Evolutionary conservation across 78 protist genomes (phyloP), one percentile per base, ranked within the genome.

Genomic region (Dictyostelium citrinum): DNA sequence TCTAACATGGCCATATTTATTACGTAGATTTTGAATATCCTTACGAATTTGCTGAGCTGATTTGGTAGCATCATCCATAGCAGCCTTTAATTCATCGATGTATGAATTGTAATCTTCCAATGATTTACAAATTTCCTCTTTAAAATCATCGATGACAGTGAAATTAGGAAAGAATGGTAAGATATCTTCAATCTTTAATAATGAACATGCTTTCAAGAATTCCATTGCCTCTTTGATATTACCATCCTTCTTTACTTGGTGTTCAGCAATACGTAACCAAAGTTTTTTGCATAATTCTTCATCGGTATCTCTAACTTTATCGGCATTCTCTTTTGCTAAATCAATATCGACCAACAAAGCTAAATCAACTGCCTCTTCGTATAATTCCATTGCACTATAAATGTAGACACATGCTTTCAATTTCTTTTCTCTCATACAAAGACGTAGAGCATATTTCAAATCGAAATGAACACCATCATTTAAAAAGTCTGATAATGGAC

Each of bases 101-200:
- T 98, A 79, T 17, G 46, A 14, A 86, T 96, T 97, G 95, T 98
- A 98, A 31, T 83, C 95, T 22, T 97, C 97, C 2, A 98, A 91
- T 43, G 97, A 82, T 27, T 39, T 43, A 43, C 98, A 96, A 74
- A 98, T 98, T 51, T 98, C 97, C 58, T 97, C 98, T 90, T 97
- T 97, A 79, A 98, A 97, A 75, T 98, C 97, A 27, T 98, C 98
- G 71, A 98, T 98, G 17, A 68, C 83, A 1, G 92, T 84, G 79
- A 98, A 98, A 45, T 98, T 98, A 17, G 99, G 98, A 77, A 98
- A 98, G 97, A 97, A 97, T 24, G 99, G 99, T 45, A 98, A 90
- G 31, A 98, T 95, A 78, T 98, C 99, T 86, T 98, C 99, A 43
- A 98, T 90, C 68, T 90, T 96, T n/a, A 98, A 51, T 33, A 96